These are phyloP conservation scores for Yarrowia keelungensis DNA, from an alignment of 805 yeast species.

Conservation along the genomic window DNA sequence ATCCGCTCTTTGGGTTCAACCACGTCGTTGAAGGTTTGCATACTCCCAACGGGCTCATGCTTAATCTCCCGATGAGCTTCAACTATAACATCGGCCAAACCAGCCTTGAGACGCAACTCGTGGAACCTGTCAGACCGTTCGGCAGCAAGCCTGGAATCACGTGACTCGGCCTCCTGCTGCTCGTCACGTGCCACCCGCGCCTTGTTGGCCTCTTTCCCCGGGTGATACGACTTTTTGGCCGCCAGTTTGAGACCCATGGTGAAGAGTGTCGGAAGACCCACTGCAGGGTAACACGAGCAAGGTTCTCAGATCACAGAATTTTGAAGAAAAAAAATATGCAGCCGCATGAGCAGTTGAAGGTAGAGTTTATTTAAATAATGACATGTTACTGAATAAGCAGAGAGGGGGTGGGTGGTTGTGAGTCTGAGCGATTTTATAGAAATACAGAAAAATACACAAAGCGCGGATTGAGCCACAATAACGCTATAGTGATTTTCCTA, in stretches of 20 bases:
- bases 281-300: constrained; percentile 9
- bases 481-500: no score
- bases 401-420: neutral
- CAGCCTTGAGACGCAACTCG: constrained; percentile 8
- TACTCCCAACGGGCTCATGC: neutral
- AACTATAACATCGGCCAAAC: constrained; percentile 1
- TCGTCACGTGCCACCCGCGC: constrained; percentile 33
- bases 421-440: neutral
- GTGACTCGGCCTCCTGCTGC: neutral
- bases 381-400: neutral
- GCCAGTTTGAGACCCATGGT: constrained; percentile 27
- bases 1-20: neutral
- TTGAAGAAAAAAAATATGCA: neutral
- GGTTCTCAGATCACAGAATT: no score
- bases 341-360: neutral
- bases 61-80: neutral
- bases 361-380: neutral
- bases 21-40: neutral
- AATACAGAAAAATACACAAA: neutral
- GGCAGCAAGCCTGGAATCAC: neutral
- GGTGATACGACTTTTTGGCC: constrained; percentile 28
- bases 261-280: neutral
- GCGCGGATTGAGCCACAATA: no score
- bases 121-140: constrained; percentile 1
- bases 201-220: constrained; percentile 13